Conservation (phyloP, 768 basidiomycete species). For the Boletus tylopilopsis region DNA sequence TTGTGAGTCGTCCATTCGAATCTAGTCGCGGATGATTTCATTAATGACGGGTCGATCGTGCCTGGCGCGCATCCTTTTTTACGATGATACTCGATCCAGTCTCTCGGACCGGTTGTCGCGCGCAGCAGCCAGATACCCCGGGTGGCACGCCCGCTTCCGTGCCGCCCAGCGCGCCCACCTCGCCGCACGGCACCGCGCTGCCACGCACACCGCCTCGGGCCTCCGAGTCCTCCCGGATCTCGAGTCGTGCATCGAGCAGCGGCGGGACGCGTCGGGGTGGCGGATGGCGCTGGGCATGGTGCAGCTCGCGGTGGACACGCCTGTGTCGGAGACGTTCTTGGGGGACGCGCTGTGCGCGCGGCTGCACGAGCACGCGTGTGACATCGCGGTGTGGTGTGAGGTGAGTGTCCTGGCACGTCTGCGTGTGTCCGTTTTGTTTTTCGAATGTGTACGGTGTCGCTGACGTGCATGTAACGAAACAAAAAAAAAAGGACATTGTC, state of each 20-base stretch:
- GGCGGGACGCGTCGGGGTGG: slow-evolving; percentile 48
- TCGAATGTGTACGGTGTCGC: no score
- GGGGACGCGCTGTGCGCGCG: slow-evolving; percentile 27
- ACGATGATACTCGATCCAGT: slow-evolving; percentile 23
- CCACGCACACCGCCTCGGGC: slow-evolving; percentile 19
- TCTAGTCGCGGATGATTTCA: slow-evolving; percentile 7
- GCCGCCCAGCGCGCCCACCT: slow-evolving; percentile 32
- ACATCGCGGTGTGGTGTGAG: slow-evolving; percentile 52
- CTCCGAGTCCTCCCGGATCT: slow-evolving; percentile 38
- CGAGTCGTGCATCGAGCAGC: slow-evolving; percentile 43
- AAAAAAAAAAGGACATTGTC: slow-evolving; percentile 61
- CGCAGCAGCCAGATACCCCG: slow-evolving; percentile 30
- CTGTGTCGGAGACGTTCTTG: slow-evolving; percentile 30
- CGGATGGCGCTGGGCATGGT: slow-evolving; percentile 50
- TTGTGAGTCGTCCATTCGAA: slow-evolving; percentile 17
- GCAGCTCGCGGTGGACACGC: slow-evolving; percentile 48
- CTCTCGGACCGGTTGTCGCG: slow-evolving; percentile 38
- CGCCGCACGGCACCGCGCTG: slow-evolving; percentile 31
- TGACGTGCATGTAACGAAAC: no score
- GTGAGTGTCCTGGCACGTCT: no score
- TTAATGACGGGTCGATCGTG: slow-evolving; percentile 1
- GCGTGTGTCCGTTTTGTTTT: no score
- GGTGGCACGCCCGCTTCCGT: slow-evolving; percentile 43
- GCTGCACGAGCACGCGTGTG: slow-evolving; percentile 40
- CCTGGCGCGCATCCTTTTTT: neutral